Conservation (phyloP, 1,139 yeast species). For the Pichia sp. region DNA sequence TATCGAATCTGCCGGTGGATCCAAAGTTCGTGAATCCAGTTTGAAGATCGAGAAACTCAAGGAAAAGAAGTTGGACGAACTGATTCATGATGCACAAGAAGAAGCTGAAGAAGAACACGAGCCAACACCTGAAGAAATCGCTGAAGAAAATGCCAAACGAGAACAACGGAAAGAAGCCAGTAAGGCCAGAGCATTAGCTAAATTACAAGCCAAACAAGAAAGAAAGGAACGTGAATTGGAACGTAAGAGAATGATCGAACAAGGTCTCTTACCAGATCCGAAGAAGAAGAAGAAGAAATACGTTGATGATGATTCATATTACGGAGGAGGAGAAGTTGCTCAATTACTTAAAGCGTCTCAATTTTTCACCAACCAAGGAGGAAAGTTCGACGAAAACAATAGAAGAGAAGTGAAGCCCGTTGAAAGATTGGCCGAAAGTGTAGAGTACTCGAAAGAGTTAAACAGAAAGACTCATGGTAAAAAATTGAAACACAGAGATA, state of each 20-base stretch:
- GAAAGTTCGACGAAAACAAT: slow-evolving; percentile 16
- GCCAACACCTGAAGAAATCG: slow-evolving; percentile 9
- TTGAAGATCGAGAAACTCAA: slow-evolving; percentile 11
- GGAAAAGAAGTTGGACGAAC: slow-evolving; percentile 9
- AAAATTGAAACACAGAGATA: slow-evolving; percentile 9
- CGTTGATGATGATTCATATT: slow-evolving; percentile 14
- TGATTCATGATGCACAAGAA: slow-evolving; percentile 10
- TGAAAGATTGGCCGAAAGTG: slow-evolving; percentile 22
- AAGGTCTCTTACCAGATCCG: slow-evolving; percentile 7
- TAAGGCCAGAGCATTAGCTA: slow-evolving; percentile 5
- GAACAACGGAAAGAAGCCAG: slow-evolving; percentile 10
- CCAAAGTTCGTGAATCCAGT: slow-evolving; percentile 13
- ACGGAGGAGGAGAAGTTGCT: slow-evolving; percentile 20
- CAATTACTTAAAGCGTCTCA: slow-evolving; percentile 25
- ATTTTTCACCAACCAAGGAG: slow-evolving; percentile 25
- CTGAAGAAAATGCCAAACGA: slow-evolving; percentile 9
- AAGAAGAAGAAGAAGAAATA: slow-evolving; percentile 16
- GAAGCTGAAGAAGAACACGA: not conserved
- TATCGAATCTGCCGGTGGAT: slow-evolving; percentile 9
- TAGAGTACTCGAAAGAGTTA: slow-evolving; percentile 8
- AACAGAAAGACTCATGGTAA: slow-evolving; percentile 11
- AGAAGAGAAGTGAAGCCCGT: slow-evolving; percentile 26
- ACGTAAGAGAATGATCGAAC: slow-evolving; percentile 12
- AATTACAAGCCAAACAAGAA: not conserved
- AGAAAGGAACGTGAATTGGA: not conserved